phyloP scores from a whole-genome alignment of 2,329 filamentous ascomycete genomes.

The Sporothrix schenckii region DNA sequence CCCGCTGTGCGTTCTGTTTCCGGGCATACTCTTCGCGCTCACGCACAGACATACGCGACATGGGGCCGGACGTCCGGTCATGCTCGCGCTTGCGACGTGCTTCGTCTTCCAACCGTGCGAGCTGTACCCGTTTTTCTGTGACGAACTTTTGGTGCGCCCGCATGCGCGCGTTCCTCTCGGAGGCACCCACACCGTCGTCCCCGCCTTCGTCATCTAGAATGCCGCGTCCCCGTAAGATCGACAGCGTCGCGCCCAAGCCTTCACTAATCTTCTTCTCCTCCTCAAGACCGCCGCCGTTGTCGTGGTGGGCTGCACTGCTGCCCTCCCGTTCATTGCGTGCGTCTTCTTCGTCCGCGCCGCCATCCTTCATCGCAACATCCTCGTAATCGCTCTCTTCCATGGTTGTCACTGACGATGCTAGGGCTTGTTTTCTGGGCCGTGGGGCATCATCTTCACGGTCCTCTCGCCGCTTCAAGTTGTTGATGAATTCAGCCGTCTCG shows the following conservation, averaged over 20 bases:
- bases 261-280: conserved; percentile 79
- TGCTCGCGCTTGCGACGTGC: conserved; percentile 81
- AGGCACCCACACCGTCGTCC: conserved; percentile 42
- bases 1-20: conserved; percentile 83
- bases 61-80: conserved; percentile 78
- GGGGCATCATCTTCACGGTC: conserved; percentile 50
- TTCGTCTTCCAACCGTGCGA: conserved; percentile 75
- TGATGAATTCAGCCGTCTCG: conserved; percentile 92
- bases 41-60: conserved; percentile 86
- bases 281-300: conserved; percentile 69
- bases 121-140: conserved; percentile 71
- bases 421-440: background rate
- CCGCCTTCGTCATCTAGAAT: conserved; percentile 61
- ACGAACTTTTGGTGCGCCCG: conserved; percentile 78
- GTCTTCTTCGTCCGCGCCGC: conserved; percentile 57
- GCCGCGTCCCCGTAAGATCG: conserved; percentile 81
- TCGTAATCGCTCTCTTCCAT: conserved; percentile 51
- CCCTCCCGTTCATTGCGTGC: conserved; percentile 60
- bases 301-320: conserved; percentile 2
- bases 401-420: conserved; percentile 46
- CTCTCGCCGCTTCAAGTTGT: conserved; percentile 73
- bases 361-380: conserved; percentile 55
- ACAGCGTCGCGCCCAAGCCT: conserved; percentile 80
- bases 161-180: conserved; percentile 34
- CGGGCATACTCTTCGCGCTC: conserved; percentile 89